These are phyloP conservation scores for Nemania bipapillata DNA, from an alignment of 2,329 filamentous ascomycete species.

Conservation along the genomic window DNA sequence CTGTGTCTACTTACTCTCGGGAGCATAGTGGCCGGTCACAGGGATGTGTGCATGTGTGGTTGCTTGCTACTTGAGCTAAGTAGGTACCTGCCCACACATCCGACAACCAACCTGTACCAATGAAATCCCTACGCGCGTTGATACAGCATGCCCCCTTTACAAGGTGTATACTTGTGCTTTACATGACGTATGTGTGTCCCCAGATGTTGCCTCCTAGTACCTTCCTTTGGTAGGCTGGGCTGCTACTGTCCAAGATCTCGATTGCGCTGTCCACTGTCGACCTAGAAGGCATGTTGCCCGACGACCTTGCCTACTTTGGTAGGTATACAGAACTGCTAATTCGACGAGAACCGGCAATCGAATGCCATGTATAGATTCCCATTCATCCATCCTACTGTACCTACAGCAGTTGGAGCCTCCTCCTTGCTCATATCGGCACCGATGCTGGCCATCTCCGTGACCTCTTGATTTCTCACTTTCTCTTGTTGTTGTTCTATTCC, in stretches of 20 bases:
- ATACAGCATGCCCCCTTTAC: no score
- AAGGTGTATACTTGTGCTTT: conserved; percentile 4
- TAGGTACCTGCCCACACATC: not conserved
- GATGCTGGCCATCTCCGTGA: conserved; percentile 23
- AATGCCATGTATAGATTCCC: conserved; percentile 16
- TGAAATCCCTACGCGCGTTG: not conserved
- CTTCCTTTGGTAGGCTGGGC: not conserved
- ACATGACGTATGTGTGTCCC: not conserved
- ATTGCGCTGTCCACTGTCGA: conserved; percentile 23
- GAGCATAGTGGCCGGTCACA: conserved; percentile 1
- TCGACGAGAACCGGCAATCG: conserved; percentile 2
- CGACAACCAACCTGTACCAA: conserved; percentile 17
- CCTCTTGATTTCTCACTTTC: conserved; percentile 1
- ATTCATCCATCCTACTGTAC: conserved; percentile 37
- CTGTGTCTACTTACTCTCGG: not conserved
- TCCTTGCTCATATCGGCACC: conserved; percentile 32
- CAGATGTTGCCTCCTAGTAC: conserved; percentile 9
- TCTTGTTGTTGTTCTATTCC: not conserved
- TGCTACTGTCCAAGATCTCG: conserved; percentile 17
- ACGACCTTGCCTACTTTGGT: conserved; percentile 14
- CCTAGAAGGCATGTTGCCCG: no score
- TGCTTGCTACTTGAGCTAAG: not conserved
- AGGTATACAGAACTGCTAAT: not conserved
- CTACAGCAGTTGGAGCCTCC: conserved; percentile 29
- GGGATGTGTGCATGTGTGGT: not conserved